Evolutionary conservation across 768 basidiomycete genomes (phyloP), one percentile per base, ranked within the genome.

Genomic region (Boletus insuetus): DNA sequence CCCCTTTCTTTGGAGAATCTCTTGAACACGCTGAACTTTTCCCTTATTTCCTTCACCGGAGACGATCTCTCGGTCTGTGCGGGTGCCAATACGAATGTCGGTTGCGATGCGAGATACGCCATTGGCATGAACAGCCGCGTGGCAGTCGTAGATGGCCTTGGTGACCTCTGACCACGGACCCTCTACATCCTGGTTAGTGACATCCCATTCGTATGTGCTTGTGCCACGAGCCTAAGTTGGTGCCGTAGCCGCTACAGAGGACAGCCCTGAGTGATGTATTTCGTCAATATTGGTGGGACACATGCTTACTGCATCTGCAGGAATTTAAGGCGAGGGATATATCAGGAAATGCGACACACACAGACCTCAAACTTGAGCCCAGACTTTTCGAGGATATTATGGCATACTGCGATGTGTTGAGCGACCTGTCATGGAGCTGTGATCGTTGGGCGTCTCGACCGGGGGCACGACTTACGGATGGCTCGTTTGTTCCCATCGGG

Each of bases 51-150:
- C 93, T 42, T 81, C 76, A 6, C 86, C 88, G 1, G 79, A 77
- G 6, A 73, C 70, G 17, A 86, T 79, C 38, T 80, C 74, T 56
- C 85, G 82, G 71, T 95, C 84, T 22, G 82, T 79, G 44, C 95
- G 84, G 1, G 96, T 98, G 41, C 96, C 96, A 50, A 98, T 95
- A 26, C 96, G 87, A 56, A 98, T 89, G 73, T 98, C 95, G 13
- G 95, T 96, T 12, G 91, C 91, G 50, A 94, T 80, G 49, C 87
- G 83, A 16, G 84, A 83, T 0, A 82, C 81, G 22, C 90, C 91
- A 67, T 82, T 79, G 1, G 81, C 83, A 59, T 95, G 93, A 6
- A 94, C 87, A 2, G 91, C 92, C 24, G 80, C 80, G 67, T 98
- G 96, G 67, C 94, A 97, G 56, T 89, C 90, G 60, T 93, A 90